Percentiles rank a stretch among this genome's conserved stretches.
Conservation (phyloP, 2,329 filamentous ascomycete genomes). For the Macrophomina pseudophaseolina region DNA sequence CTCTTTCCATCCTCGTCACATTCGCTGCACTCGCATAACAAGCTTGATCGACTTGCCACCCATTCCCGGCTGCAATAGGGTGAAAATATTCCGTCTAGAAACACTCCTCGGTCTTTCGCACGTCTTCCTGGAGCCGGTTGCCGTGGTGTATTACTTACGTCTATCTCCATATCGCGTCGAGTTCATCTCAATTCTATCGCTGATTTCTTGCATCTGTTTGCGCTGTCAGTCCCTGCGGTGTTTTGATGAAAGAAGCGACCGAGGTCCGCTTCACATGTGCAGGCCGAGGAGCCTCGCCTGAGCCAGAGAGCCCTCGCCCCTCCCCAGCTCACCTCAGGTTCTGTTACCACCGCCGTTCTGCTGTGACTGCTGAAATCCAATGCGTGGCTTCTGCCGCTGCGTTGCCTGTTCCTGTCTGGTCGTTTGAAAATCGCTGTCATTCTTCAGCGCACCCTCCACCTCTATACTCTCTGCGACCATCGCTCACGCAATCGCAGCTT, state of each 20-base stretch:
- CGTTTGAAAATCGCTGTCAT: background rate
- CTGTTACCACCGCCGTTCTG: background rate
- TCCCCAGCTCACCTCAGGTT: too few species aligned
- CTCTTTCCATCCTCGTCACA: too few species aligned
- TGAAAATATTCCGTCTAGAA: too few species aligned
- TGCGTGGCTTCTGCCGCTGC: background rate
- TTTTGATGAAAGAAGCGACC: background rate
- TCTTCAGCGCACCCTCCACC: background rate
- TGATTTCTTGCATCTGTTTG: background rate
- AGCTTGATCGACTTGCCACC: too few species aligned
- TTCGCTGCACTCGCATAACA: too few species aligned
- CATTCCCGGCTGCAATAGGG: too few species aligned
- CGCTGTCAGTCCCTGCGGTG: background rate
- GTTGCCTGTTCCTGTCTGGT: background rate
- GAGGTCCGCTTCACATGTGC: constrained; percentile 5
- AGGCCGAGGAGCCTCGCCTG: background rate
- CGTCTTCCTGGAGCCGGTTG: background rate
- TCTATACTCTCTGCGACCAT: background rate
- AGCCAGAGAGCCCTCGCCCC: too few species aligned
- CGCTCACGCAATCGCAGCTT: background rate
- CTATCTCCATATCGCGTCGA: too few species aligned
- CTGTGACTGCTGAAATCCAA: background rate
- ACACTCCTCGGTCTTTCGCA: background rate
- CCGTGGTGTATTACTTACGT: too few species aligned
- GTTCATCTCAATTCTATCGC: too few species aligned